These are phyloP conservation scores for Triticum timopheevii DNA, from an alignment of 176 grass and related monocot genomes.

Conservation along the genomic window DNA sequence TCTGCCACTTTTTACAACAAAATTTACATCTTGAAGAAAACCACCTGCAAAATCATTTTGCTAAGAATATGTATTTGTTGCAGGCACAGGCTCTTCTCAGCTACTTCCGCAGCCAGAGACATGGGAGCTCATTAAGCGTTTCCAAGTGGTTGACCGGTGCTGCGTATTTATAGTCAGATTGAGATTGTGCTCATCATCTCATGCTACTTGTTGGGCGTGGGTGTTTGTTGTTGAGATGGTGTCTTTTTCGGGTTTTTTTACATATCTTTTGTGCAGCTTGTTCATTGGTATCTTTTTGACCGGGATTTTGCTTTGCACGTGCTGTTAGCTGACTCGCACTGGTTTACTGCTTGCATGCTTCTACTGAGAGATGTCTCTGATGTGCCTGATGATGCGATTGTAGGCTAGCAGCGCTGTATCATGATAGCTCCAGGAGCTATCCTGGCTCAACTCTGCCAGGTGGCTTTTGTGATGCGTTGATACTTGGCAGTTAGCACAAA, in stretches of 20 bases:
- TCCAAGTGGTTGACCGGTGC: background rate
- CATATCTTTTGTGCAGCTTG: conserved; percentile 30
- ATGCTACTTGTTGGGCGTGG: background rate
- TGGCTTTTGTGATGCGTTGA: too few species aligned
- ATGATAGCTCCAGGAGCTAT: too few species aligned
- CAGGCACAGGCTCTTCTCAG: conserved; percentile 88
- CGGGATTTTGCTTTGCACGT: conserved; percentile 44
- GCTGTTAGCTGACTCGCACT: conserved; percentile 15
- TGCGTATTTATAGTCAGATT: conserved; percentile 21
- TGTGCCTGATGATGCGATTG: too few species aligned
- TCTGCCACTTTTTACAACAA: background rate
- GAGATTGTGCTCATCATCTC: conserved; percentile 26
- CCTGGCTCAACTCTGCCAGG: too few species aligned
- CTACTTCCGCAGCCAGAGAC: conserved; percentile 81
- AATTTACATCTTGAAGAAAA: background rate
- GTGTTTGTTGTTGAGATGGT: conserved; percentile 29
- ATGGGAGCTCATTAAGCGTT: conserved; percentile 49
- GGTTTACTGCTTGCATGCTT: conserved; percentile 10
- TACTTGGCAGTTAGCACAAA: too few species aligned
- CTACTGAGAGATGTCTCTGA: background rate
- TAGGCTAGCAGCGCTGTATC: background rate
- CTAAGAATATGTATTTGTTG: background rate
- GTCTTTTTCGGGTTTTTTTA: background rate
- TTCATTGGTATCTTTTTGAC: conserved; percentile 31
- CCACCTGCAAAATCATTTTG: too few species aligned